phyloP scores from a whole-genome alignment of 371 early-diverging fungal species.

The Modicella reniformis region DNA sequence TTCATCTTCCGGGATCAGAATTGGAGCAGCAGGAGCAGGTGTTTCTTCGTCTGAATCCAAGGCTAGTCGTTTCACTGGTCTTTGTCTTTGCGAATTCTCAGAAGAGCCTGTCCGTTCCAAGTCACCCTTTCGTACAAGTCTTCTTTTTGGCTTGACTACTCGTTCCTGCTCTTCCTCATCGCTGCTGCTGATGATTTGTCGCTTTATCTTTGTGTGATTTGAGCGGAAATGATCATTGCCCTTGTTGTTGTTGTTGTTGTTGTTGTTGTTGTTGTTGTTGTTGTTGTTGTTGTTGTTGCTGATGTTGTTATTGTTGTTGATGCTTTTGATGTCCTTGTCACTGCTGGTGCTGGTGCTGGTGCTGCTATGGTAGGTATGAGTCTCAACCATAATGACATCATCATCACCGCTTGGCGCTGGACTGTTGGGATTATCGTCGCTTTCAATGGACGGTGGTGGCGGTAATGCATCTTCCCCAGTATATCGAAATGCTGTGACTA shows the following conservation, averaged over 20 bases:
- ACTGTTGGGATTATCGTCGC: slow-evolving; percentile 32
- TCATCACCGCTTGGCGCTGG: slow-evolving; percentile 17
- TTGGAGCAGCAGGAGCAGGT: slow-evolving; percentile 11
- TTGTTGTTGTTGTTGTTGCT: not conserved
- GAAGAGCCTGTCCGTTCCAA: not conserved
- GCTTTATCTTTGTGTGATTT: slow-evolving; percentile 9
- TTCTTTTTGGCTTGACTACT: slow-evolving; percentile 29
- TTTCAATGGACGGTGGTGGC: slow-evolving; percentile 13
- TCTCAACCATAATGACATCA: slow-evolving; percentile 17
- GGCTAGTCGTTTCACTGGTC: slow-evolving; percentile 28
- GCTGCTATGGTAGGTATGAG: not conserved
- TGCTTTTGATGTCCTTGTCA: too few relatives aligned
- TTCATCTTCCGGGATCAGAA: slow-evolving; percentile 25
- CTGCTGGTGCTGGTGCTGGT: not conserved
- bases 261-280: not conserved
- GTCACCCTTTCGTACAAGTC: slow-evolving; percentile 27
- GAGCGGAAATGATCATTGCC: not conserved
- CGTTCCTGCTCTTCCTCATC: slow-evolving; percentile 27
- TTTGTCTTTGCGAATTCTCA: slow-evolving; percentile 31
- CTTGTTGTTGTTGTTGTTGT: not conserved
- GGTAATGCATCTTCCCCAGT: slow-evolving; percentile 36
- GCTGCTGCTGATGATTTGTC: slow-evolving; percentile 43
- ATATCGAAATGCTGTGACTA: slow-evolving; percentile 35
- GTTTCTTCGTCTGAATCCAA: slow-evolving; percentile 36
- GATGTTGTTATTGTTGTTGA: not conserved